A percentile compares a stretch with the other conserved stretches of the same genome.
These are phyloP conservation scores for Echria macrotheca DNA, from an alignment of 495 filamentous ascomycete species.

Conservation along the genomic window DNA sequence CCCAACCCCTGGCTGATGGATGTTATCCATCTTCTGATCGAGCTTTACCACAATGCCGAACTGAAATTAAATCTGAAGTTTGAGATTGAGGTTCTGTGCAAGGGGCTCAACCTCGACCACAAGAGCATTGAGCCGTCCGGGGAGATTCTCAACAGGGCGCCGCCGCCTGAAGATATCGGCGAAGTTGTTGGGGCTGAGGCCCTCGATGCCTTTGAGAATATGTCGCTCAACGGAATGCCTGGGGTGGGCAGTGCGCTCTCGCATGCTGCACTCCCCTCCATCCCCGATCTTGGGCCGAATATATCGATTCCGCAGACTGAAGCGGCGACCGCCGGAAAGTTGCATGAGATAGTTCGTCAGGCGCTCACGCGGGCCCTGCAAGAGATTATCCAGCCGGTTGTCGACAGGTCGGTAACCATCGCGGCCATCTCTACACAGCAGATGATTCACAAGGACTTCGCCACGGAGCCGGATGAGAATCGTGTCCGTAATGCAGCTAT, in stretches of 20 bases:
- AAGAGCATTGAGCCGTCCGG: conserved; percentile 79
- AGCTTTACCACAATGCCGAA: conserved; percentile 88
- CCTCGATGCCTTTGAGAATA: conserved; percentile 71
- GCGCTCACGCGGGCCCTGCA: conserved; percentile 83
- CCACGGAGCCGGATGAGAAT: conserved; percentile 84
- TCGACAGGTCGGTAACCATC: conserved; percentile 95
- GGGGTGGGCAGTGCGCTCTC: conserved; percentile 67
- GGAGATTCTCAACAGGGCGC: conserved; percentile 67
- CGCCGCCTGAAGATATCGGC: conserved; percentile 59
- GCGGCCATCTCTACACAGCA: conserved; percentile 92
- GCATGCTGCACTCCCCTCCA: conserved; percentile 61
- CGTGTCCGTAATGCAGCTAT: conserved; percentile 77
- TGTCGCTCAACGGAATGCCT: conserved; percentile 67
- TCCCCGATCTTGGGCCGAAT: conserved; percentile 72
- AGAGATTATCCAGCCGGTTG: conserved; percentile 94
- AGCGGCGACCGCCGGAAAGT: conserved; percentile 59
- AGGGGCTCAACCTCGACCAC: conserved; percentile 80
- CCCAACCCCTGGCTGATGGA: conserved; percentile 98
- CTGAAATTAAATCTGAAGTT: conserved; percentile 94
- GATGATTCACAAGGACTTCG: conserved; percentile 93
- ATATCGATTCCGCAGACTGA: conserved; percentile 73
- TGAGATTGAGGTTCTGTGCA: conserved; percentile 95
- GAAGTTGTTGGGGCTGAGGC: conserved; percentile 39
- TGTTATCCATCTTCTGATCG: conserved; percentile 77
- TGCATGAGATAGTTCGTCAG: conserved; percentile 75